Conservation (phyloP, 208 protist species). For the Leishmania major region DNA sequence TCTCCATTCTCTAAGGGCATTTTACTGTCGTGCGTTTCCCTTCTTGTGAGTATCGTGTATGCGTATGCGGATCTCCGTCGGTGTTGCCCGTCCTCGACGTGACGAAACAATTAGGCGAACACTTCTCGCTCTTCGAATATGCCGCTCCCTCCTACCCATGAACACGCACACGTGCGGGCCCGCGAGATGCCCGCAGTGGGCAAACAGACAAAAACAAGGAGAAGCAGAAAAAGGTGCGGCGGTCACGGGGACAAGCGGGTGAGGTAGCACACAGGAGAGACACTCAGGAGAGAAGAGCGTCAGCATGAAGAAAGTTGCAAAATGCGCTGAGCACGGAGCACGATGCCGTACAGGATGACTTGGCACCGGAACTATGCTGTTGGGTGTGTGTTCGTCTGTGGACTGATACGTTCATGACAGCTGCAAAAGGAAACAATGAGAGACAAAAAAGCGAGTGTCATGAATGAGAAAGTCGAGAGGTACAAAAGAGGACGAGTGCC, state of each 20-base stretch:
- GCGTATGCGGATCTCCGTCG: background rate
- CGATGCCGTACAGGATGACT: background rate
- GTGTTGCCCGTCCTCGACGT: background rate
- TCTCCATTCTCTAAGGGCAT: conserved; percentile 74
- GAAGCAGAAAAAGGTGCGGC: background rate
- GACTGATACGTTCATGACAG: background rate
- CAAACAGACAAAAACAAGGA: background rate
- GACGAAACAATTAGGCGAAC: background rate
- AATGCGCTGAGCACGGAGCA: background rate
- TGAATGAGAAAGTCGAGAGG: background rate
- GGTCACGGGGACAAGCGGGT: background rate
- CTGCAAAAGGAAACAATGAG: no score
- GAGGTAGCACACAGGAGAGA: background rate
- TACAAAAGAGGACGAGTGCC: background rate
- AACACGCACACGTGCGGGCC: background rate
- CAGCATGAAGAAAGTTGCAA: background rate
- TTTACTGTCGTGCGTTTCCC: background rate
- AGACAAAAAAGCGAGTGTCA: background rate
- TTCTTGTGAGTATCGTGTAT: background rate
- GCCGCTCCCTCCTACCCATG: background rate
- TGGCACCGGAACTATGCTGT: background rate
- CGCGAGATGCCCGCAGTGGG: background rate
- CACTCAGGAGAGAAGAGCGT: background rate
- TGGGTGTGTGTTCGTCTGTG: background rate
- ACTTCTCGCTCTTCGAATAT: background rate